Evolutionary conservation across 1,284 basidiomycete species (phyloP).

Genomic region (Rhodotorula sp.): DNA sequence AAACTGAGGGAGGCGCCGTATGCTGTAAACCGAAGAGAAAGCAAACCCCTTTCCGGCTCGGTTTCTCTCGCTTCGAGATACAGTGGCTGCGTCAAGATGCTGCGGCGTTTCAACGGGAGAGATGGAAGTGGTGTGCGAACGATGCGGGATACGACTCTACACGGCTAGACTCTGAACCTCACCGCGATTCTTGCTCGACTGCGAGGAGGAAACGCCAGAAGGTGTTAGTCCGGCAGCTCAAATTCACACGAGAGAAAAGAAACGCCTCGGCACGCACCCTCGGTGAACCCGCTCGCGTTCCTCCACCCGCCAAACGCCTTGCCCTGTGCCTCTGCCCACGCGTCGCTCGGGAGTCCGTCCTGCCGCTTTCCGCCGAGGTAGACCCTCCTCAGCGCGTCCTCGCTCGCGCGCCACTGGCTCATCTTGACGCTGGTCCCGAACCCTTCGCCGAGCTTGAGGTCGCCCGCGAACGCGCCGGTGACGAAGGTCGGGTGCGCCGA

Average conservation of each 20-base stretch:
- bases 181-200: constrained; percentile 14
- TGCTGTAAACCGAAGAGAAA: no score
- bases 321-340: not conserved
- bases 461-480: constrained; percentile 85
- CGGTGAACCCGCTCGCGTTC: constrained; percentile 16
- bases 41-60: no score
- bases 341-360: constrained; percentile 30
- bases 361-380: constrained; percentile 36
- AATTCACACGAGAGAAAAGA: not conserved
- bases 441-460: constrained; percentile 85
- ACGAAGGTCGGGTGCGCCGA: constrained; percentile 89
- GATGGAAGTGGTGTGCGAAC: not conserved
- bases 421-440: constrained; percentile 90
- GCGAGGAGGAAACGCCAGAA: not conserved
- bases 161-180: not conserved
- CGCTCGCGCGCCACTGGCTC: constrained; percentile 85
- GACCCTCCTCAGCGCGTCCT: constrained; percentile 45
- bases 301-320: constrained; percentile 23
- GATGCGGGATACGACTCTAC: not conserved
- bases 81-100: no score
- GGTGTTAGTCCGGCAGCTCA: not conserved
- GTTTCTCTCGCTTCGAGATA: no score
- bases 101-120: no score
- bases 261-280: constrained; percentile 1
- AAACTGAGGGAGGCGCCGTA: no score